phyloP scores from a whole-genome alignment of 2,329 filamentous ascomycete species.

The Dactylellina cionopaga region DNA sequence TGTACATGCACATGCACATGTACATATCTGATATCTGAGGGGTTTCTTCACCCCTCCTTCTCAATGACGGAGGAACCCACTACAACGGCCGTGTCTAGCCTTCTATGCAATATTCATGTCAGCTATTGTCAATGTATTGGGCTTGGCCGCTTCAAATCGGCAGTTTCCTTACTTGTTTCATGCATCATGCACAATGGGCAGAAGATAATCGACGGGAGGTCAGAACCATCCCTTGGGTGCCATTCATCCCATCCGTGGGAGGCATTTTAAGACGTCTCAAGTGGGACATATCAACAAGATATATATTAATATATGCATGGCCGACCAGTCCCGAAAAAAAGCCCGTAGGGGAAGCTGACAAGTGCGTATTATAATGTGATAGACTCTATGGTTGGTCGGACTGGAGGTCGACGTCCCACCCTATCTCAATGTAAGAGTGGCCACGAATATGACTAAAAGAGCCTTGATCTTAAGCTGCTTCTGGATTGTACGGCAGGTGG shows the following conservation, averaged over 20 bases:
- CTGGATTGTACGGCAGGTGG: too few relatives aligned
- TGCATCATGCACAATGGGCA: constrained; percentile 16
- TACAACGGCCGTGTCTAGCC: constrained; percentile 5
- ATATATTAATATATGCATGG: not conserved
- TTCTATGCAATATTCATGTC: constrained; percentile 45
- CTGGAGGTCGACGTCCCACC: not conserved
- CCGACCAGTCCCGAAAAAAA: not conserved
- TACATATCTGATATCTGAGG: constrained; percentile 39
- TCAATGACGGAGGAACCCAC: constrained; percentile 5
- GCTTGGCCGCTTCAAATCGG: constrained; percentile 40
- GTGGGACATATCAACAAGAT: not conserved
- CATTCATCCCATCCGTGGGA: constrained; percentile 1
- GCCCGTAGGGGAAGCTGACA: constrained; percentile 3
- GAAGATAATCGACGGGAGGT: constrained; percentile 14
- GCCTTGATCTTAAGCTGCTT: too few relatives aligned
- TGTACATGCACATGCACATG: constrained; percentile 44
- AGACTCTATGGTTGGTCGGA: constrained; percentile 5
- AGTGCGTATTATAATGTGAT: constrained; percentile 20
- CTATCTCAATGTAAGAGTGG: too few relatives aligned
- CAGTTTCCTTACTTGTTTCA: constrained; percentile 28
- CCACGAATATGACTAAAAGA: too few relatives aligned
- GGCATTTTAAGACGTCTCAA: constrained; percentile 8
- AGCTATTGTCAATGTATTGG: constrained; percentile 26
- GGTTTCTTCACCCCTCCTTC: constrained; percentile 26
- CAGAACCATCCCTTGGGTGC: not conserved